Conservation (phyloP, 352 stramenopile genomes). For the Phytopythium oedochilum region DNA sequence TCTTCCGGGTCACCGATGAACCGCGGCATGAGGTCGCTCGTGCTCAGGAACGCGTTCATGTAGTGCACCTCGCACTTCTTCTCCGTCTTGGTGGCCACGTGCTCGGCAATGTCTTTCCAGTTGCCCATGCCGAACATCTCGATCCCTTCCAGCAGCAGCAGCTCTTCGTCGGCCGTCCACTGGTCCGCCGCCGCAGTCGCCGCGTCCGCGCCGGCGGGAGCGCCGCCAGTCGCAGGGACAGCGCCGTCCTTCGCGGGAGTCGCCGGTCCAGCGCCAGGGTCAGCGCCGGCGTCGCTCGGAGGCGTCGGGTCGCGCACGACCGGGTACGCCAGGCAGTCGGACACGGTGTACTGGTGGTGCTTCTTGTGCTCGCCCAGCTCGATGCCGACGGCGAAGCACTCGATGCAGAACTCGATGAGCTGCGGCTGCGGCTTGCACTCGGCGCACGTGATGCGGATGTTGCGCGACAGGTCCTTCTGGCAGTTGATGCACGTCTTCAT, state of each 20-base stretch:
- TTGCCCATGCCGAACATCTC: slow-evolving; percentile 96
- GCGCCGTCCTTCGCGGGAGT: slow-evolving; percentile 17
- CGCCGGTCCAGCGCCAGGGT: slow-evolving; percentile 2
- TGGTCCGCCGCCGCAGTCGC: slow-evolving; percentile 6
- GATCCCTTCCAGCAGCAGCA: slow-evolving; percentile 95
- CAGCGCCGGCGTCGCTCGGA: not conserved
- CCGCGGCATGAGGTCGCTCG: slow-evolving; percentile 47
- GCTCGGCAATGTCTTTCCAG: slow-evolving; percentile 92
- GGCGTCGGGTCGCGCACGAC: slow-evolving; percentile 46
- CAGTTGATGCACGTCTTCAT: slow-evolving; percentile 82
- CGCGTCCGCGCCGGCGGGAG: slow-evolving; percentile 13
- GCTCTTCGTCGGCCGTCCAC: slow-evolving; percentile 95
- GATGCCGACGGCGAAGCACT: slow-evolving; percentile 91
- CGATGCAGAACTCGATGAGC: slow-evolving; percentile 91
- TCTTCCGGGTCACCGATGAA: slow-evolving; percentile 51
- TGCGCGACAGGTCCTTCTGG: slow-evolving; percentile 79
- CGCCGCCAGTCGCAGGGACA: slow-evolving; percentile 3
- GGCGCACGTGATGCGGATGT: slow-evolving; percentile 81
- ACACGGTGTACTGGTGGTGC: slow-evolving; percentile 74
- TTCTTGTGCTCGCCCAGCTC: slow-evolving; percentile 83
- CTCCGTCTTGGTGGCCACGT: slow-evolving; percentile 82
- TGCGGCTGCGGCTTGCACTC: slow-evolving; percentile 51
- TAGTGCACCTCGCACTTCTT: slow-evolving; percentile 91
- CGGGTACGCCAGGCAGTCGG: slow-evolving; percentile 77
- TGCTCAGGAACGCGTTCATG: slow-evolving; percentile 69